A percentile compares a stretch with the other conserved stretches of the same genome.
These are phyloP conservation scores for Inonotus hispidus DNA, from an alignment of 1,284 basidiomycete genomes.

Conservation along the genomic window DNA sequence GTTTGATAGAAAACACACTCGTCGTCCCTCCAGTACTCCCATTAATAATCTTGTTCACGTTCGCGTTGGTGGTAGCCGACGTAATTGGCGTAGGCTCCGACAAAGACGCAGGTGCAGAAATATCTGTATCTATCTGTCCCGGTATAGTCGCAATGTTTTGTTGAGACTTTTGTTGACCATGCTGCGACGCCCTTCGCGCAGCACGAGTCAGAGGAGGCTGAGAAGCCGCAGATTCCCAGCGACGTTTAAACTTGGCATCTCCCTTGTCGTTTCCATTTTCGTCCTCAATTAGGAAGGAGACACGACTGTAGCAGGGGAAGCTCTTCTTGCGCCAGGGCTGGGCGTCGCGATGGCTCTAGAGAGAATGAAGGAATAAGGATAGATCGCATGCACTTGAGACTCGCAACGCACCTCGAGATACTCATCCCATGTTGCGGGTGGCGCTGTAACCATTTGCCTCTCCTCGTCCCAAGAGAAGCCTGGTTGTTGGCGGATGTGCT, in stretches of 20 bases:
- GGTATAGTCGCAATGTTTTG: too few relatives aligned
- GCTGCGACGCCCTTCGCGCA: too few relatives aligned
- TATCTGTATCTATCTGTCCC: too few relatives aligned
- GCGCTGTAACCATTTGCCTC: not conserved
- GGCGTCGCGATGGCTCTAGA: conserved; percentile 12
- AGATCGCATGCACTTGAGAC: not conserved
- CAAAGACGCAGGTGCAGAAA: too few relatives aligned
- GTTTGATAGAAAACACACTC: not conserved
- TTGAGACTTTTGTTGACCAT: too few relatives aligned
- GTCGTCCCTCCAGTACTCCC: not conserved
- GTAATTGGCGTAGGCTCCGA: too few relatives aligned
- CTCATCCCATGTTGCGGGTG: conserved; percentile 5
- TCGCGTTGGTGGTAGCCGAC: too few relatives aligned
- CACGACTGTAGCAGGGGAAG: conserved; percentile 11
- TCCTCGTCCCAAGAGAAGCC: conserved; percentile 15
- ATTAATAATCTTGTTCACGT: not conserved
- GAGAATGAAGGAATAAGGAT: not conserved
- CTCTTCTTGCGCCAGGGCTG: conserved; percentile 16
- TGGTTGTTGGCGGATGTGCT: conserved; percentile 11
- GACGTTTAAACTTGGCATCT: not conserved
- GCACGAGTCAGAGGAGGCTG: not conserved
- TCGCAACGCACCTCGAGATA: conserved; percentile 7
- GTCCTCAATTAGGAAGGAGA: conserved; percentile 7
- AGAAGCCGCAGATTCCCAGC: not conserved
- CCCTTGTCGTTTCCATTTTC: conserved; percentile 1